A percentile compares a stretch with the other conserved stretches of the same genome.
Conservation (phyloP, 2,329 filamentous ascomycete genomes). For the Diaporthe caulivora region DNA sequence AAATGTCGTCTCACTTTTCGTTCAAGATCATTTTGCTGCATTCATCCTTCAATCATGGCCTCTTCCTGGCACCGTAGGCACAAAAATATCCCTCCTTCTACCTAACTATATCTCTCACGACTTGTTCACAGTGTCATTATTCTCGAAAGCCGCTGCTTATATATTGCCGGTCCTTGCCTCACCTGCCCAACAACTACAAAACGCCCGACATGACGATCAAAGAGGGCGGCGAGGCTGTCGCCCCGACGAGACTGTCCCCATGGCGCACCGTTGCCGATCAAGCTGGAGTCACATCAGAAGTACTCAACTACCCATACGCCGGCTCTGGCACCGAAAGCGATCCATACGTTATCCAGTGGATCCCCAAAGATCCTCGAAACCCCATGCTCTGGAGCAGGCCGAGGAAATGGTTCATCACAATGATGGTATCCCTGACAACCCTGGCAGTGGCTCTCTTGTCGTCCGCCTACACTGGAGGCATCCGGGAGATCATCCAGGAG, state of each 20-base stretch:
- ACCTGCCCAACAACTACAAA: background rate
- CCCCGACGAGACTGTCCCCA: slow-evolving; percentile 42
- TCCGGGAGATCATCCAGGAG: slow-evolving; percentile 61
- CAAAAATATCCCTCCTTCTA: background rate
- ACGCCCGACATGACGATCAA: background rate
- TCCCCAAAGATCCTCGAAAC: slow-evolving; percentile 65
- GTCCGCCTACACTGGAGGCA: slow-evolving; percentile 70
- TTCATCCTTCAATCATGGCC: background rate
- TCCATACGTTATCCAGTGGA: slow-evolving; percentile 66
- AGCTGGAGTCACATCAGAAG: slow-evolving; percentile 56
- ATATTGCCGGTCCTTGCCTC: background rate
- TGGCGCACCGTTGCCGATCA: slow-evolving; percentile 60
- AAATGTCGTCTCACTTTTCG: background rate
- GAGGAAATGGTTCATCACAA: slow-evolving; percentile 37
- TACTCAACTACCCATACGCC: slow-evolving; percentile 46
- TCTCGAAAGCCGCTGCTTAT: background rate
- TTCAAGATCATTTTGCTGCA: background rate
- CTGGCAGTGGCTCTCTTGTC: slow-evolving; percentile 71
- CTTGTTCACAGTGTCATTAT: background rate
- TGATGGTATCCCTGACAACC: slow-evolving; percentile 33
- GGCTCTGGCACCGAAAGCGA: slow-evolving; percentile 65
- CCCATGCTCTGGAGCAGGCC: slow-evolving; percentile 58
- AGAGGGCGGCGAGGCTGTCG: background rate
- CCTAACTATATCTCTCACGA: background rate
- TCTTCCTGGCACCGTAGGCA: background rate